A percentile compares a stretch with the other conserved stretches of the same genome.
Conservation (phyloP, 2,329 filamentous ascomycete species). For the Myriosclerotinia duriaeana region DNA sequence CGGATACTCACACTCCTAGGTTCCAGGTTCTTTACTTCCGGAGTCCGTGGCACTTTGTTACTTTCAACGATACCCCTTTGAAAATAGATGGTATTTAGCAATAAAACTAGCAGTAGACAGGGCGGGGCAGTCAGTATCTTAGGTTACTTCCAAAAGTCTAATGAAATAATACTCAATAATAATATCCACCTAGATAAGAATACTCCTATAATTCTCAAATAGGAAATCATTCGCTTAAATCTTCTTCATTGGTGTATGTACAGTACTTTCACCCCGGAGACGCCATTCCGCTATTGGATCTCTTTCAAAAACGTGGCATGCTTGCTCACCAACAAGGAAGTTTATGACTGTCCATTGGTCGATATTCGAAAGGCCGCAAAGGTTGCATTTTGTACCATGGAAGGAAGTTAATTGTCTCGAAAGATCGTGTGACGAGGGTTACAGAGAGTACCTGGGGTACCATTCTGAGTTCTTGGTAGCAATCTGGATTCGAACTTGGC, state of each 20-base stretch:
- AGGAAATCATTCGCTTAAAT: conserved; percentile 15
- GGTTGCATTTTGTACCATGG: conserved; percentile 13
- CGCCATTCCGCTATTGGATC: conserved; percentile 19
- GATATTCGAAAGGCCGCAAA: conserved; percentile 13
- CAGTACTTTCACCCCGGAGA: background rate
- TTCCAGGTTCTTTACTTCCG: conserved; percentile 9
- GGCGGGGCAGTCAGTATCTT: background rate
- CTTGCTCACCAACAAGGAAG: conserved; percentile 21
- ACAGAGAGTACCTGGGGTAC: conserved; percentile 10
- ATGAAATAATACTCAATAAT: background rate
- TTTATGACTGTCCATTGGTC: background rate
- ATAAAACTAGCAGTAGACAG: background rate
- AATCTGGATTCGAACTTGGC: conserved; percentile 2
- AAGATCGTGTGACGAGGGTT: conserved; percentile 8
- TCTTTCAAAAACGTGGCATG: conserved; percentile 22
- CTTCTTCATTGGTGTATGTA: conserved; percentile 19
- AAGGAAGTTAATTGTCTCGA: conserved; percentile 17
- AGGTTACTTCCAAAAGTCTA: conserved; percentile 14
- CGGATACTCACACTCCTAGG: conserved; percentile 12
- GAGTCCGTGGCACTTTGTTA: background rate
- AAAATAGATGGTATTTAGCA: background rate
- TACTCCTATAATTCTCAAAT: background rate
- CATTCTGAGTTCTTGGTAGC: background rate
- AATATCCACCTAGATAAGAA: background rate
- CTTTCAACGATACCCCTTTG: conserved; percentile 1